Evolutionary conservation across 1,284 basidiomycete genomes (phyloP).

Genomic region (Boletus hoseneyae): DNA sequence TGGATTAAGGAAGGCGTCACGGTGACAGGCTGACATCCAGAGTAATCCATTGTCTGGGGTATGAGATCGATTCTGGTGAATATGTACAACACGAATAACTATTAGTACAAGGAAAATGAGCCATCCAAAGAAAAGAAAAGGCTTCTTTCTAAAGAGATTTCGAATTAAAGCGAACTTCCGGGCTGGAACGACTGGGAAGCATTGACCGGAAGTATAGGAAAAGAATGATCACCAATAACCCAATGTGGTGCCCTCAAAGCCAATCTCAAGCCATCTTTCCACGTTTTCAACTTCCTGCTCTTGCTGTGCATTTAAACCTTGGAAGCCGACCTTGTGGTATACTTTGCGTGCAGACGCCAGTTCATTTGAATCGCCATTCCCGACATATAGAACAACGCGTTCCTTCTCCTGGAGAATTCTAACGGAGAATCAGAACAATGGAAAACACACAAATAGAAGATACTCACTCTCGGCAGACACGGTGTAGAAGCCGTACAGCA

Average conservation of each 20-base stretch:
- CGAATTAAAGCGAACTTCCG: no score
- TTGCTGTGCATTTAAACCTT: constrained; percentile 34
- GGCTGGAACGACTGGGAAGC: neutral
- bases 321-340: constrained; percentile 50
- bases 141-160: neutral
- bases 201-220: neutral
- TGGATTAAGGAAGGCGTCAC: constrained; percentile 27
- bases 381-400: constrained; percentile 50
- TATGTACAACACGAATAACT: neutral
- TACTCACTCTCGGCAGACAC: constrained; percentile 40
- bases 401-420: constrained; percentile 35
- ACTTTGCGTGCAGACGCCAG: constrained; percentile 41
- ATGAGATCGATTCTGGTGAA: neutral
- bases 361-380: constrained; percentile 27
- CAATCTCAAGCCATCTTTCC: constrained; percentile 50
- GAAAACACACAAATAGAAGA: neutral
- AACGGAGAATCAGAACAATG: constrained; percentile 5
- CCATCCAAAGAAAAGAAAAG: no score
- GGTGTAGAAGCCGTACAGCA: constrained; percentile 43
- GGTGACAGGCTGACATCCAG: constrained; percentile 7
- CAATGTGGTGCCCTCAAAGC: constrained; percentile 43
- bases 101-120: no score
- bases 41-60: neutral
- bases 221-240: constrained; percentile 44
- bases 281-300: constrained; percentile 27